Evolutionary conservation across 2,329 filamentous ascomycete genomes (phyloP), one percentile per base, ranked within the genome.

Genomic region (Trichoderma atroviride): DNA sequence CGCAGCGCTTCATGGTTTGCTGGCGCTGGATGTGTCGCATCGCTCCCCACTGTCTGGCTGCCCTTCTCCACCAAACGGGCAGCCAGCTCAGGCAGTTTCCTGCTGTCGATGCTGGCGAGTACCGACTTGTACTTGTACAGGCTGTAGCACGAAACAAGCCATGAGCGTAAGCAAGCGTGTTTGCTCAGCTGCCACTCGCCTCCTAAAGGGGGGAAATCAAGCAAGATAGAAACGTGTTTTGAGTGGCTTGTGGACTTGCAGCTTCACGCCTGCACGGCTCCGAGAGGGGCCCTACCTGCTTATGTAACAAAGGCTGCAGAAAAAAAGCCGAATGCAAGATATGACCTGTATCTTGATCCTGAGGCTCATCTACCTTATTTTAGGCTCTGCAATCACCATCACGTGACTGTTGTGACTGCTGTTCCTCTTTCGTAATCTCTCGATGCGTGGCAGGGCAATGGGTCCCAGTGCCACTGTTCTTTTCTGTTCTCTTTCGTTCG

Each of bases 271-370:
- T 33, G 33, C 37, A 40, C 63, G 63, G 40, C 53, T 66, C 56
- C 47, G 47, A 43, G 60, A 11, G 47, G 56, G 57, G 27, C 43
- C 65, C 16, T 68, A 10, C 16, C 10, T 52, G 69, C 50, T 70
- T 70, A 70, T 61, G 63, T 70, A 67, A 70, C 35, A 29, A 70
- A 47, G 63, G 63, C n/a, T 67, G 57, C 55, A 47, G 50, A 57
- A 67, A 66, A 64, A 67, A 57, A 66, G 63, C 63, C 69, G 69
- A 70, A 70, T 68, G 69, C 63, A 68, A 70, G 63, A 68, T 70
- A 53, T 61, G 68, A 61, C 43, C 33, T 59, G 53, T 66, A 66
- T 58, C 63, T 66, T 58, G 63, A 66, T 66, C 63, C 63, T 66
- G 63, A 66, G 63, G 63, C 63, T 66, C 50, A 50, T 53, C 37